Conservation (phyloP, 768 basidiomycete species). For the Tylopilus sp. region DNA sequence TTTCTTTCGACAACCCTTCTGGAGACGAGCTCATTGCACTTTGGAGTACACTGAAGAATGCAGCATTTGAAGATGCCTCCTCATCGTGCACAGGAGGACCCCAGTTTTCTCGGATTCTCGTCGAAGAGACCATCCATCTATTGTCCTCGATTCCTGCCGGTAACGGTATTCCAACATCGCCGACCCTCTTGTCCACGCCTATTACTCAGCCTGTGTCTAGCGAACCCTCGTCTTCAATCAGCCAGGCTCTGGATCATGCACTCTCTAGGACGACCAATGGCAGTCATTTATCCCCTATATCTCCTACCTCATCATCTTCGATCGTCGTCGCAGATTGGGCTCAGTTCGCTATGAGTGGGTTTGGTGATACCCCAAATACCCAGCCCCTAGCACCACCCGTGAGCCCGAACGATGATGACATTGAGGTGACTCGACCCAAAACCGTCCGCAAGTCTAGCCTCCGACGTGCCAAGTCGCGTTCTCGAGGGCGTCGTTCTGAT, state of each 20-base stretch:
- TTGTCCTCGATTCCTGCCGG: constrained; percentile 50
- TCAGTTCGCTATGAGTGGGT: constrained; percentile 66
- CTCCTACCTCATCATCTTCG: constrained; percentile 30
- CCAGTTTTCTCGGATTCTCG: constrained; percentile 51
- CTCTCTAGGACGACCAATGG: constrained; percentile 6
- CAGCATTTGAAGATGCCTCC: constrained; percentile 32
- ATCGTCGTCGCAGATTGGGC: constrained; percentile 52
- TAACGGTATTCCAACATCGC: constrained; percentile 26
- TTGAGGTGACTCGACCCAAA: constrained; percentile 49
- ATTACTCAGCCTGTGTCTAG: constrained; percentile 29
- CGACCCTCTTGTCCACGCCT: constrained; percentile 33
- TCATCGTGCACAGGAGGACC: constrained; percentile 30
- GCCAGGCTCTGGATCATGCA: constrained; percentile 23
- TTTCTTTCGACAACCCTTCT: constrained; percentile 30
- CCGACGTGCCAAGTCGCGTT: constrained; percentile 28
- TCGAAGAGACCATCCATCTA: constrained; percentile 62
- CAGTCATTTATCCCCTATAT: constrained; percentile 20
- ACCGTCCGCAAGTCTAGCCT: constrained; percentile 35
- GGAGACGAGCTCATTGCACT: constrained; percentile 37
- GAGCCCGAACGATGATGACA: constrained; percentile 64
- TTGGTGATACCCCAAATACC: constrained; percentile 38
- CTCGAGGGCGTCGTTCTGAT: constrained; percentile 20
- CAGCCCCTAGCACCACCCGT: constrained; percentile 51
- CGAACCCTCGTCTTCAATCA: constrained; percentile 33
- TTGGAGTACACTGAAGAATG: constrained; percentile 55